Evolutionary conservation across 129 eudicot species (phyloP), one percentile per base, ranked within the genome.

Genomic region (Flaveria trinervia): DNA sequence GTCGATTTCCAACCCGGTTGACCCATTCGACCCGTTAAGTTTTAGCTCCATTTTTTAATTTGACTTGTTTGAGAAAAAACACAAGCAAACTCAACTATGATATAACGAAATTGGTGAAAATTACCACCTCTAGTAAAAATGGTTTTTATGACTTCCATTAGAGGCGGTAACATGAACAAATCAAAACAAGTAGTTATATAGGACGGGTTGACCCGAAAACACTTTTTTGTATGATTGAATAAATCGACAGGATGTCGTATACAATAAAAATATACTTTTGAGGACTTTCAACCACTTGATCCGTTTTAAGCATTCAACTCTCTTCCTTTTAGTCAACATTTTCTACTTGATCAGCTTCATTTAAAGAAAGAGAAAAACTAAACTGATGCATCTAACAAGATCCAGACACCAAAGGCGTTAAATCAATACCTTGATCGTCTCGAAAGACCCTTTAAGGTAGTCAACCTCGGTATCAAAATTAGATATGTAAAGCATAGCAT

Each of bases 401-500:
- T 8, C 68, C n/a, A 17, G 26, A 49, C 6, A 72, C 46, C 65
- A 72, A 80, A 64, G 65, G 30, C 26, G 65, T 15, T 8, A 51
- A 7, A 9, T 22, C 1, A 44, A 69, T 87, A 89, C 97, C 97
- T 92, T 87, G 6, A 92, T 77, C 20, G 89, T 89, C 73, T 88
- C 85, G 16, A 92, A 89, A 12, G 96, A 92, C 71, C 91, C 86
- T 60, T 78, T 77, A 49, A 92, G 92, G 79, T 89, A 86, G 41
- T 89, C 92, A 25, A 89, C 76, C 80, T 89, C 97, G 2, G 84
- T 80, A 68, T 89, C 96, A 68, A 92, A 92, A 76, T 80, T 89
- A 74, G 90, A 85, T 5, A 92, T 77, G 76, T 92, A 92, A 74
- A 92, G 97, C 96, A 92, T 82, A 13, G 96, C 96, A 75, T 89